Conservation (phyloP, 768 basidiomycete genomes). For the Cystofilobasidium capitatum region DNA sequence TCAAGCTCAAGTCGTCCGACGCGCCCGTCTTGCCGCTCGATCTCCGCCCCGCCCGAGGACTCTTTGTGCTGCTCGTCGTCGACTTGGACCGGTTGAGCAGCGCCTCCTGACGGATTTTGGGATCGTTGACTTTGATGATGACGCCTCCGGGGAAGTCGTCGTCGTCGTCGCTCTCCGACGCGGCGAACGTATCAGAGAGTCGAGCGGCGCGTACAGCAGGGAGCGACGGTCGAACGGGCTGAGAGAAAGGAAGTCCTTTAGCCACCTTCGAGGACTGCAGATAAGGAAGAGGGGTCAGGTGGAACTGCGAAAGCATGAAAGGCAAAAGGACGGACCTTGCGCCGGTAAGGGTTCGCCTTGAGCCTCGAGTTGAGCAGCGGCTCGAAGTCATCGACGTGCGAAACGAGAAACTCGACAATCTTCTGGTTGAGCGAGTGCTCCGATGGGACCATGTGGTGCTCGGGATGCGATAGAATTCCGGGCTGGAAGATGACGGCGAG, state of each 20-base stretch:
- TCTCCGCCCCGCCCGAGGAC: not conserved
- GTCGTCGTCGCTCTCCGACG: slow-evolving; percentile 24
- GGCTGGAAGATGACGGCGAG: slow-evolving; percentile 96
- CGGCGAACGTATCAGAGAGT: slow-evolving; percentile 25
- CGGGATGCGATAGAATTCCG: slow-evolving; percentile 78
- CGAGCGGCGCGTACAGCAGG: slow-evolving; percentile 3
- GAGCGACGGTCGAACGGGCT: not conserved
- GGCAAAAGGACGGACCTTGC: slow-evolving; percentile 1
- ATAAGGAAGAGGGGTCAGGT: not conserved
- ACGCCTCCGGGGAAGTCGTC: slow-evolving; percentile 25
- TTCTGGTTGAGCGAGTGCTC: slow-evolving; percentile 80
- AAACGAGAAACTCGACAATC: slow-evolving; percentile 90
- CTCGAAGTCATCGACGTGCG: slow-evolving; percentile 93
- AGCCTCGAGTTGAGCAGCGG: slow-evolving; percentile 28
- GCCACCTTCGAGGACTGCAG: too few relatives aligned
- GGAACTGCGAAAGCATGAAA: too few relatives aligned
- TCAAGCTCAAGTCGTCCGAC: not conserved
- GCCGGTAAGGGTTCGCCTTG: slow-evolving; percentile 24
- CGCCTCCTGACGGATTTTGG: not conserved
- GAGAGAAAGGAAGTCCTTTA: not conserved
- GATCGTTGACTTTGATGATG: slow-evolving; percentile 15
- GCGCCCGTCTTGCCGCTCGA: not conserved
- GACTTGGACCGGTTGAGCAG: slow-evolving; percentile 15
- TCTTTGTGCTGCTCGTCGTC: not conserved
- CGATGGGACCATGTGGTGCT: slow-evolving; percentile 71